A percentile compares a stretch with the other conserved stretches of the same genome.
These are phyloP conservation scores for Fusarium fracticaudum DNA, from an alignment of 2,329 filamentous ascomycete species.

Conservation along the genomic window DNA sequence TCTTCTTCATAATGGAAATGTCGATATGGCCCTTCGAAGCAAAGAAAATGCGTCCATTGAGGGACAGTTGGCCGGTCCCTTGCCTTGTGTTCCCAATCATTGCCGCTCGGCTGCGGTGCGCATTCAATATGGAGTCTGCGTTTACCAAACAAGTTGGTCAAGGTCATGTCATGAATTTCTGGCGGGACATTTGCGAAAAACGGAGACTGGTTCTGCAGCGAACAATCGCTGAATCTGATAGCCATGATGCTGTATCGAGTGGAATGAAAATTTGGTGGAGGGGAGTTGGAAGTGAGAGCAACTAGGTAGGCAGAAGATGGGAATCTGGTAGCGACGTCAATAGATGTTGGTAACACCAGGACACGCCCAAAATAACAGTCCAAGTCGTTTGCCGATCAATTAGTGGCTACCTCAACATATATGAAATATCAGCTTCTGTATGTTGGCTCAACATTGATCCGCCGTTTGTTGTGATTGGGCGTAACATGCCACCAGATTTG, in stretches of 20 bases:
- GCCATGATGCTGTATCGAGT: background rate
- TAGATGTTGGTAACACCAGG: too few relatives aligned
- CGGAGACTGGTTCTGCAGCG: background rate
- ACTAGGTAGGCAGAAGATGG: background rate
- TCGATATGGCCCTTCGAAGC: background rate
- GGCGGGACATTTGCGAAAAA: background rate
- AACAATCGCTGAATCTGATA: background rate
- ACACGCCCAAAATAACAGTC: too few relatives aligned
- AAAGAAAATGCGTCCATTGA: background rate
- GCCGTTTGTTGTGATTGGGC: background rate
- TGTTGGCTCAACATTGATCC: too few relatives aligned
- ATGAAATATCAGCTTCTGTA: background rate
- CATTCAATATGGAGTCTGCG: background rate
- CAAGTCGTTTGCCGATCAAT: background rate
- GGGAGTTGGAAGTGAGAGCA: background rate
- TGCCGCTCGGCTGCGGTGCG: background rate
- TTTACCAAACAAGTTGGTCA: background rate
- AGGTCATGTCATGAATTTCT: background rate
- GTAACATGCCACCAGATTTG: background rate
- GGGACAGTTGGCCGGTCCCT: too few relatives aligned
- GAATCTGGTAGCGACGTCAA: background rate
- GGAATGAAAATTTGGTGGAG: background rate
- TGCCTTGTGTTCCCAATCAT: background rate
- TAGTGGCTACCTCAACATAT: background rate
- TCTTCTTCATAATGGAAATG: background rate